Base-by-base conservation (phyloP, 2,329 filamentous ascomycete genomes). In the Cladosporium phlei region DNA sequence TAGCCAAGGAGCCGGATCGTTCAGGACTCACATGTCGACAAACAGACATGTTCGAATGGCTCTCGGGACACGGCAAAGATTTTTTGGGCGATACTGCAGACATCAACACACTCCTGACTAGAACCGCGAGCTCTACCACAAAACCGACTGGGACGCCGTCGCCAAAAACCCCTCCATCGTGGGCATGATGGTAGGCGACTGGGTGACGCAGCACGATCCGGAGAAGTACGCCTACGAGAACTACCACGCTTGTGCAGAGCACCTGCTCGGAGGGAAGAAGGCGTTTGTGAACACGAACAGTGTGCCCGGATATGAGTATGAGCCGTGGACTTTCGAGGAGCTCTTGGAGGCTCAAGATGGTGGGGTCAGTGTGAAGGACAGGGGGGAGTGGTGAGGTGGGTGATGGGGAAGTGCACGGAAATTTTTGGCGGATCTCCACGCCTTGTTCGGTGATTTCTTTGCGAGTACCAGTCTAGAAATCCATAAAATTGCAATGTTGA, bases 91-190 rank as follows among this genome's bases (percentile, higher is more conserved):
- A n/a, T n/a, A n/a, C n/a, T n/a, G n/a, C n/a, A n/a, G n/a, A n/a
- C n/a, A n/a, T n/a, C n/a, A n/a, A n/a, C n/a, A n/a, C n/a, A n/a
- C n/a, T n/a, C n/a, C n/a, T n/a, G n/a, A n/a, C n/a, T n/a, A n/a
- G n/a, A 6, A 69, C 14, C 29, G 29, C 29, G 29, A 52, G 46
- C 70, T 72, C 61, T 77, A 73, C 73, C 74, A 77, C 60, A 73
- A 71, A 56, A 73, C 72, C 3, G 69, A 74, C 55, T 76, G 70
- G 66, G 64, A 64, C 29, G 66, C 66, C 27, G 73, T 71, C 17
- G 68, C 66, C 56, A 62, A 67, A 47, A 59, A 72, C 38, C 71
- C 71, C 1, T 60, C 68, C 47, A 70, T 66, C 32, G 71, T 77
- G 47, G 64, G 71, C 35, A 54, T 76, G 43, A 62, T 69, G 4